Evolutionary conservation across 139 green algal genomes (phyloP).

Genomic region (Mesostigma viride): DNA sequence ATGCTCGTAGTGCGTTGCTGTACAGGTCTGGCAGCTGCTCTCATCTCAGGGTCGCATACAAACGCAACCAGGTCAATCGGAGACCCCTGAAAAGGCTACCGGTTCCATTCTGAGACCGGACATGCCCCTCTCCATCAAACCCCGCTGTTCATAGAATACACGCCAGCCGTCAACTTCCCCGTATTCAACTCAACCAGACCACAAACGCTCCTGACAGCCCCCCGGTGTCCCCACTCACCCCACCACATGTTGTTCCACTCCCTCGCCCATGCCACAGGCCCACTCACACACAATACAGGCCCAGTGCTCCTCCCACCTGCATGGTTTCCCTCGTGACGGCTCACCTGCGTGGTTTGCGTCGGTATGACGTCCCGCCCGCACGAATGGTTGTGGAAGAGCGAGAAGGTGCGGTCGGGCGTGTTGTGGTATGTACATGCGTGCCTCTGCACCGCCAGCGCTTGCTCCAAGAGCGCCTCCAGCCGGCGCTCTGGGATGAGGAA

Average conservation of each 20-base stretch:
- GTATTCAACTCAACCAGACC: no score
- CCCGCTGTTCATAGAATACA: no score
- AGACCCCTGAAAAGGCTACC: no score
- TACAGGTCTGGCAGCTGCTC: no score
- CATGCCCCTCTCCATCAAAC: no score
- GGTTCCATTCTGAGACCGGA: no score
- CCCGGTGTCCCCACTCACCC: no score
- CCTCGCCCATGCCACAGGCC: not conserved
- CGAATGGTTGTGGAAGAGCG: conserved; percentile 11
- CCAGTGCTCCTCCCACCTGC: not conserved
- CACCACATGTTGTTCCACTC: conserved; percentile 3
- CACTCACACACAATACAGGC: not conserved
- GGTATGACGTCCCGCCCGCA: conserved; percentile 20
- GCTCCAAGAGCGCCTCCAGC: conserved; percentile 16
- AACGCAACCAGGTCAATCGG: no score
- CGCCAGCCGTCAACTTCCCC: no score
- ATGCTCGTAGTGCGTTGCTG: no score
- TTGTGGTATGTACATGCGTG: conserved; percentile 16
- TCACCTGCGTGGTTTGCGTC: conserved; percentile 13
- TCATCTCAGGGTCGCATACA: no score
- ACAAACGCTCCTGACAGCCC: no score
- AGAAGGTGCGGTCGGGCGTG: conserved; percentile 17
- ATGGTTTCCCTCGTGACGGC: not conserved
- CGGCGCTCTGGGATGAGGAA: conserved; percentile 16
- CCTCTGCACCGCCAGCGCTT: conserved; percentile 11